These are phyloP conservation scores for Backusella sp. DNA, from an alignment of 192 early-diverging fungal genomes.

Conservation along the genomic window DNA sequence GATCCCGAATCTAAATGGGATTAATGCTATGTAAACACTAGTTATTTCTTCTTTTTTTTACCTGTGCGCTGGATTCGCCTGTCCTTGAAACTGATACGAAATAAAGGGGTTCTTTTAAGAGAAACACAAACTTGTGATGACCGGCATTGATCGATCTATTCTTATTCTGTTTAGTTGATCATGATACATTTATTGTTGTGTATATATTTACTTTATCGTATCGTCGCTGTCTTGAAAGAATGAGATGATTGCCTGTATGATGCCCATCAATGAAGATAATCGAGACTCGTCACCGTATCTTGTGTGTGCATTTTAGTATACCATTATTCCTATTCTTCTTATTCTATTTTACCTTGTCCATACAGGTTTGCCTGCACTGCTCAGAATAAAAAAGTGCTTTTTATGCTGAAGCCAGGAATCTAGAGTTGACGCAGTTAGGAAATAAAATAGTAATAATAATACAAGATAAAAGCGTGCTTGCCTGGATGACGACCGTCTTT, in stretches of 20 bases:
- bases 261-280: slow-evolving; percentile 84
- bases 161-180: not conserved
- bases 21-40: not conserved
- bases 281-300: slow-evolving; percentile 89
- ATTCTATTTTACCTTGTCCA: slow-evolving; percentile 64
- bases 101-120: slow-evolving; percentile 78
- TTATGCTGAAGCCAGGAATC: slow-evolving; percentile 55
- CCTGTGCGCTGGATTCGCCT: slow-evolving; percentile 72
- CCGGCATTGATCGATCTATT: slow-evolving; percentile 67
- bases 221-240: slow-evolving; percentile 86
- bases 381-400: slow-evolving; percentile 92
- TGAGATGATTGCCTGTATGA: slow-evolving; percentile 86
- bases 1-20: slow-evolving; percentile 62
- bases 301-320: not conserved
- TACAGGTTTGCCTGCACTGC: slow-evolving; percentile 93
- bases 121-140: slow-evolving; percentile 79
- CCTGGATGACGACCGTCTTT: slow-evolving; percentile 4
- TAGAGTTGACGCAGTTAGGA: not conserved
- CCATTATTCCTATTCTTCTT: not conserved
- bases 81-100: slow-evolving; percentile 79
- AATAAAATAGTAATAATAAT: not conserved
- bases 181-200: not conserved
- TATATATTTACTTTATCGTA: slow-evolving; percentile 47
- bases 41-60: slow-evolving; percentile 18
- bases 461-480: no score